A percentile compares a stretch with the other conserved stretches of the same genome.
These are phyloP conservation scores for Sporobolomyces phaffii DNA, from an alignment of 768 basidiomycete species.

Conservation along the genomic window DNA sequence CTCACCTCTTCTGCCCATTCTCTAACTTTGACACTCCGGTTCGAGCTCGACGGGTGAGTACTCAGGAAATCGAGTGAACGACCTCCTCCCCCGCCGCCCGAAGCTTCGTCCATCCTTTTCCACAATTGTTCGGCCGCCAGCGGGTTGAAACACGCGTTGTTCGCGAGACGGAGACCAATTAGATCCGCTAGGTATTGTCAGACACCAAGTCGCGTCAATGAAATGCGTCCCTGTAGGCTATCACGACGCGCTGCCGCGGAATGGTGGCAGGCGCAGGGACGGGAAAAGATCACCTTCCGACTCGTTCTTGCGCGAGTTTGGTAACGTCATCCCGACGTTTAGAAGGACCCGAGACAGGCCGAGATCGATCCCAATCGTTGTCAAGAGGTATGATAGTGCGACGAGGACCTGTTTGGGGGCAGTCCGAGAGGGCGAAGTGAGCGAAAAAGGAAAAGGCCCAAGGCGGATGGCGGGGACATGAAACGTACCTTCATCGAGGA, in stretches of 20 bases:
- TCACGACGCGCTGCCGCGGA: neutral
- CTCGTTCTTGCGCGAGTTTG: conserved; percentile 76
- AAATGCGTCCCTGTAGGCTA: no score
- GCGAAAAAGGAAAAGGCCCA: no score
- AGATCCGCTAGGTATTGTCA: conserved; percentile 59
- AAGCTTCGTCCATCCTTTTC: conserved; percentile 58
- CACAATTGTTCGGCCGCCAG: conserved; percentile 72
- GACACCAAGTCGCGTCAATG: neutral
- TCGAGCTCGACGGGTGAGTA: conserved; percentile 73
- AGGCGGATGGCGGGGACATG: no score
- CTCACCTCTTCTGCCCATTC: conserved; percentile 37
- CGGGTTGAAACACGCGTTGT: conserved; percentile 82
- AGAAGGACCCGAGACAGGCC: conserved; percentile 22
- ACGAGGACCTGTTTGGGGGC: conserved; percentile 24
- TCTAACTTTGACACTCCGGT: conserved; percentile 55
- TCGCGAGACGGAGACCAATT: conserved; percentile 72
- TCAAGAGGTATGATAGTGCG: conserved; percentile 4
- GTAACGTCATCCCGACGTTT: conserved; percentile 50
- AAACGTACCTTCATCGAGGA: conserved; percentile 47
- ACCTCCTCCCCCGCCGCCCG: conserved; percentile 47
- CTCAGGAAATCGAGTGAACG: conserved; percentile 56
- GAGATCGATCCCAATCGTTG: conserved; percentile 31
- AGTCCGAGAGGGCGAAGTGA: no score
- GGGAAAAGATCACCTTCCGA: conserved; percentile 57
- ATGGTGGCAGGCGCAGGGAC: conserved; percentile 3